Percentiles rank a stretch among this genome's conserved stretches.
Evolutionary conservation across 805 yeast genomes (phyloP).

Genomic region (Blastobotrys attinorum): DNA sequence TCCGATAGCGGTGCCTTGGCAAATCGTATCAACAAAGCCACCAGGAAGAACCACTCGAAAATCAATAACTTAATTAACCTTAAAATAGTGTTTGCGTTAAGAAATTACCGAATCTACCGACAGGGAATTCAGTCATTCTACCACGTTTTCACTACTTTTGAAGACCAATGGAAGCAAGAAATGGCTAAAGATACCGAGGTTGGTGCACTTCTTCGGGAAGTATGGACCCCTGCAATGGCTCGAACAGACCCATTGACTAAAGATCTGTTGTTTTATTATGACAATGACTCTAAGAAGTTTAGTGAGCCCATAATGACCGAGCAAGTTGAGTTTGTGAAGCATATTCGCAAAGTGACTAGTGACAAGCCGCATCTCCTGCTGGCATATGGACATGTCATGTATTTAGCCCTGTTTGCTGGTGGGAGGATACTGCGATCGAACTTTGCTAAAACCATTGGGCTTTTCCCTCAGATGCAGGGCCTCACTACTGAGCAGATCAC

Average conservation of each 20-base stretch:
- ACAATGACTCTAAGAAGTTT: constrained; percentile 48
- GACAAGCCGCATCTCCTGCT: constrained; percentile 64
- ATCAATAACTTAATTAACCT: constrained; percentile 62
- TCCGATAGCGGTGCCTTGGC: constrained; percentile 78
- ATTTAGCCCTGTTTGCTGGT: constrained; percentile 81
- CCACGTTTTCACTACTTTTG: constrained; percentile 23
- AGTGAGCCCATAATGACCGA: constrained; percentile 47
- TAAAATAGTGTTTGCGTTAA: constrained; percentile 64
- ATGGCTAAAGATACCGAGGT: constrained; percentile 22
- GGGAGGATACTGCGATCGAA: constrained; percentile 67
- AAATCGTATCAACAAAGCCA: constrained; percentile 68
- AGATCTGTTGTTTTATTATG: constrained; percentile 64
- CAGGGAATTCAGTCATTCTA: constrained; percentile 59
- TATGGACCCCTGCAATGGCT: constrained; percentile 66
- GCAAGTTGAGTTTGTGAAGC: constrained; percentile 56
- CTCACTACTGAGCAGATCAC: constrained; percentile 56
- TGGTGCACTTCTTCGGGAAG: constrained; percentile 42
- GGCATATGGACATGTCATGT: constrained; percentile 81
- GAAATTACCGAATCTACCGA: constrained; percentile 69
- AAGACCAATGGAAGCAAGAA: constrained; percentile 21
- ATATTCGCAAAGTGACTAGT: constrained; percentile 44
- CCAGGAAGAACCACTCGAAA: constrained; percentile 57
- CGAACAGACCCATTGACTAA: constrained; percentile 48
- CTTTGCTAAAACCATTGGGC: constrained; percentile 55
- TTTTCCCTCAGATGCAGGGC: constrained; percentile 69